A percentile compares a stretch with the other conserved stretches of the same genome.
phyloP scores from a whole-genome alignment of 768 basidiomycete species.

The Sutorius australiensis region DNA sequence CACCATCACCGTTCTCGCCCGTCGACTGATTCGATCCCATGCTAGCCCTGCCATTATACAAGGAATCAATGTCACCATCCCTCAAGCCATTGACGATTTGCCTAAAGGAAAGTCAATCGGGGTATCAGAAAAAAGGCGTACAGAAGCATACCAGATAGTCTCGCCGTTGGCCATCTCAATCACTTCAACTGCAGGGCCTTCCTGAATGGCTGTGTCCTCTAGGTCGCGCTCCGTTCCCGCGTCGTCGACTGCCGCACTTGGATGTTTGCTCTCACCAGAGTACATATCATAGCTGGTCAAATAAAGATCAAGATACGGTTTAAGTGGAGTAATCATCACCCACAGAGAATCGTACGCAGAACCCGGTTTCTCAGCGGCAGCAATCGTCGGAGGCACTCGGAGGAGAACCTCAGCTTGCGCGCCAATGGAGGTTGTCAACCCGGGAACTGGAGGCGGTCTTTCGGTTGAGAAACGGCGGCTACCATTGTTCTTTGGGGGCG shows the following conservation, averaged over 20 bases:
- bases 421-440: slow-evolving; percentile 50
- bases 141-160: slow-evolving; percentile 67
- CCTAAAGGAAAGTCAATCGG: slow-evolving; percentile 34
- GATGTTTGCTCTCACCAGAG: slow-evolving; percentile 49
- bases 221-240: slow-evolving; percentile 22
- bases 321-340: slow-evolving; percentile 33
- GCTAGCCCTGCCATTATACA: slow-evolving; percentile 64
- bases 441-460: slow-evolving; percentile 66
- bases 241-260: slow-evolving; percentile 36
- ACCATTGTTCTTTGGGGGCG: slow-evolving; percentile 58
- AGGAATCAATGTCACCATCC: slow-evolving; percentile 68
- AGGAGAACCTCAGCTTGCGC: slow-evolving; percentile 37
- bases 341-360: slow-evolving; percentile 78
- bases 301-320: slow-evolving; percentile 17
- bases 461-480: slow-evolving; percentile 64
- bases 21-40: slow-evolving; percentile 71
- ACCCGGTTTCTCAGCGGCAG: slow-evolving; percentile 57
- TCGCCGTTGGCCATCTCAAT: slow-evolving; percentile 85
- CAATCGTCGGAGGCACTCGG: slow-evolving; percentile 37
- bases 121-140: background rate
- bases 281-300: slow-evolving; percentile 75
- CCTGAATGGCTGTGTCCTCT: slow-evolving; percentile 28
- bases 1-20: slow-evolving; percentile 43
- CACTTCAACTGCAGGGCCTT: slow-evolving; percentile 70
- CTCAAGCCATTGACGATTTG: slow-evolving; percentile 81